phyloP scores from a whole-genome alignment of 306 rosid genomes.

The Vigna reflexopilosa region DNA sequence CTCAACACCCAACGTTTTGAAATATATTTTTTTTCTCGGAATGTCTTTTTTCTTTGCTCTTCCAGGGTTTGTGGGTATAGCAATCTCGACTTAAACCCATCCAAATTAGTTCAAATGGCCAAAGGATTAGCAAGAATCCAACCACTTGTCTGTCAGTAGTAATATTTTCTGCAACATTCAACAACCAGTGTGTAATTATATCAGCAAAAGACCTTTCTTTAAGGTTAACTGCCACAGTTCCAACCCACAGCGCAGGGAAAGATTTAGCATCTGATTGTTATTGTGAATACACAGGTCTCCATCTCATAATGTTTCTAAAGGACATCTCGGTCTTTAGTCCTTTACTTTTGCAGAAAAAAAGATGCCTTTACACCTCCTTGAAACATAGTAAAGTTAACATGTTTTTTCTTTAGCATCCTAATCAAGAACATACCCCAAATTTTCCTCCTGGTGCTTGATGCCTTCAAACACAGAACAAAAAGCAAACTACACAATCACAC shows the following conservation, averaged over 20 bases:
- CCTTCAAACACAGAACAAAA: neutral
- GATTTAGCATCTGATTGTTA: neutral
- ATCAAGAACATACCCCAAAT: neutral
- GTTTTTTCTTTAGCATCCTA: neutral
- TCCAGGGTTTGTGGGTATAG: too few relatives aligned
- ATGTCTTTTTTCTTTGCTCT: too few relatives aligned
- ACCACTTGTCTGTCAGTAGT: neutral
- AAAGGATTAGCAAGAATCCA: neutral
- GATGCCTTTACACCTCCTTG: neutral
- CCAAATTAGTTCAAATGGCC: too few relatives aligned
- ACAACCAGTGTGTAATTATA: neutral
- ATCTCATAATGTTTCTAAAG: neutral
- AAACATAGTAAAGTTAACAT: neutral
- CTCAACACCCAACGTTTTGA: too few relatives aligned
- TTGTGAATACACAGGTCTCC: neutral
- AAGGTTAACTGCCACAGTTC: neutral
- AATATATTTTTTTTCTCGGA: too few relatives aligned
- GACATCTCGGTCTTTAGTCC: neutral
- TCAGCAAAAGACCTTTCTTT: conserved; percentile 11
- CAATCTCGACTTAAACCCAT: too few relatives aligned
- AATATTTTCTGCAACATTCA: neutral
- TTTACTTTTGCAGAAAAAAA: neutral
- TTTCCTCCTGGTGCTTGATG: neutral
- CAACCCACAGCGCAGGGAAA: too few relatives aligned
- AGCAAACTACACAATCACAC: neutral